phyloP scores from a whole-genome alignment of 257 asterid species.

The Lithospermum erythrorhizon region DNA sequence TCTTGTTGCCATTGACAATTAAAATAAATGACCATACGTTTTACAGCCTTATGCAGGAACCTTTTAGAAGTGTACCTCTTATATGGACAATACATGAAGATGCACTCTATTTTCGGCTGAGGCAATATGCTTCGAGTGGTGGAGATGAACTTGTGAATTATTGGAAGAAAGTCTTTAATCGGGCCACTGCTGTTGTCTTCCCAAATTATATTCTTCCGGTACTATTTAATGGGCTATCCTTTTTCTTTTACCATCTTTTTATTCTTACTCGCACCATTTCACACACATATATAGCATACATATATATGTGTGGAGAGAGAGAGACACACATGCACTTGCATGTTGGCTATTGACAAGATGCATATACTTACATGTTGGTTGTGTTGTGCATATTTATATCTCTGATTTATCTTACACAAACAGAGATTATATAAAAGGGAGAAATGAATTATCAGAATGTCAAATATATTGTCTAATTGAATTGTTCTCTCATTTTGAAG shows the following conservation, averaged over 20 bases:
- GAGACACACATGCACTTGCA: neutral
- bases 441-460: neutral
- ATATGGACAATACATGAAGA: constrained; percentile 89
- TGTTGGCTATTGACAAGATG: neutral
- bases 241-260: neutral
- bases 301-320: too few species aligned
- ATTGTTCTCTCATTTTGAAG: neutral
- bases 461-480: neutral
- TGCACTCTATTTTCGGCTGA: constrained; percentile 48
- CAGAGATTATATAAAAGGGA: neutral
- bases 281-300: too few species aligned
- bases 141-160: constrained; percentile 40
- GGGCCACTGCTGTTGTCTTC: constrained; percentile 77
- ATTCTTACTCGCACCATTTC: too few species aligned
- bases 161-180: constrained; percentile 72
- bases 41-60: constrained; percentile 93
- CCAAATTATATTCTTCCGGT: constrained; percentile 87
- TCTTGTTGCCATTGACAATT: constrained; percentile 8
- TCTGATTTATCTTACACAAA: neutral
- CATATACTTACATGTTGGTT: neutral
- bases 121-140: constrained; percentile 44
- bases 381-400: neutral
- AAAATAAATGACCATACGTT: constrained; percentile 43
- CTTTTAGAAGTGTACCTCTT: constrained; percentile 67
- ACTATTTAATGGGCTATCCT: constrained; percentile 1